Base-by-base conservation (phyloP, 352 stramenopile genomes). In the Globisporangium abappressorium region DNA sequence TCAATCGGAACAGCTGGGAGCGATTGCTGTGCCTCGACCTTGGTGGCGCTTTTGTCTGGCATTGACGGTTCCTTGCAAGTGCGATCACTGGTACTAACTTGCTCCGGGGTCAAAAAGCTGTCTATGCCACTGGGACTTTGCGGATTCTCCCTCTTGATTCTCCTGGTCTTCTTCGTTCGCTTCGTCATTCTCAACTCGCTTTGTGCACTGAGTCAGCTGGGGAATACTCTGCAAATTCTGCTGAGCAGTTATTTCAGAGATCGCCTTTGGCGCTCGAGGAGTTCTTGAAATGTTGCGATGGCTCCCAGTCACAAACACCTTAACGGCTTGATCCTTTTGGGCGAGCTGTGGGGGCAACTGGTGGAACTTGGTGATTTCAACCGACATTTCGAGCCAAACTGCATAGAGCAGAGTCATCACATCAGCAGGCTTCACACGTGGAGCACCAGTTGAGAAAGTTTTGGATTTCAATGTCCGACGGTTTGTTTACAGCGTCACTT, bases 401-500 rank as follows among this genome's bases (percentile, higher is more conserved):
- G 34, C 5, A 38, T 14, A 9, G 30, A 33, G 30, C 3, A 33
- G 30, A 33, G 30, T 33, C 30, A 33, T 33, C 30, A 33, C 30
- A 33, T 5, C 30, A 33, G 30, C 30, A 33, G 30, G 5, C 5
- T 5, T 5, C 30, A 33, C 30, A 33, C 30, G 30, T 2, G 30
- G 30, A 33, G 30, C 30, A 33, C 30, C 30, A 33, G 30, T 33
- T 33, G 5, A 6, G 30, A 33, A 33, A 33, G 30, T 6, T 33
- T 33, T 33, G 30, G 30, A 33, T 5, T 33, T 33, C 30, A 33
- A 33, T 33, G 3, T 30, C 24, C 3, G 30, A 36, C 26, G 28
- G 28, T 24, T 34, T 43, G 24, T 15, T 66, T 62, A 80, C 11
- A 88, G 66, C 33, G 66, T 75, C 9, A 82, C 66, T 65, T 79